Evolutionary conservation across 139 green algal genomes (phyloP), one percentile per base, ranked within the genome.

Genomic region (Bryopsis sp.): DNA sequence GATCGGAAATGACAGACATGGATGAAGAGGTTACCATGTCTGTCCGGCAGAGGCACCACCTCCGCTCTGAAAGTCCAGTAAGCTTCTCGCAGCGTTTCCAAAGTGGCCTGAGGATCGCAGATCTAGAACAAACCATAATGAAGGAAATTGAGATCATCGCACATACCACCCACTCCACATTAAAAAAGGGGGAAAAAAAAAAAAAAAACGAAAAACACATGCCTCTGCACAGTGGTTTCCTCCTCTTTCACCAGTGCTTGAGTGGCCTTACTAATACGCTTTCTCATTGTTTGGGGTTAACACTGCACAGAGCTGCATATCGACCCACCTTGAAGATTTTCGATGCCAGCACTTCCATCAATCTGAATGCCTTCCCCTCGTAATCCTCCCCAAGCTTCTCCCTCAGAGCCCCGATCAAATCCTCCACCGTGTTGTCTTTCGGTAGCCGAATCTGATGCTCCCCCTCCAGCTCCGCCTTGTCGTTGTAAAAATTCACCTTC

Each of bases 261-360:
- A n/a, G n/a, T n/a, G n/a, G n/a, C n/a, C n/a, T n/a, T n/a, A n/a
- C n/a, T n/a, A n/a, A n/a, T n/a, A n/a, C n/a, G n/a, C n/a, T n/a
- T n/a, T n/a, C n/a, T n/a, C n/a, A n/a, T n/a, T n/a, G n/a, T n/a
- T n/a, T n/a, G n/a, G n/a, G n/a, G n/a, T n/a, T 54, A 19, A 19
- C 43, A 54, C 19, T 54, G 43, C 11, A 26, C 73, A n/a, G n/a
- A n/a, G n/a, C n/a, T n/a, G n/a, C n/a, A n/a, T n/a, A n/a, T n/a
- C n/a, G n/a, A n/a, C n/a, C 0, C 68, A 83, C 86, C 84, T 93
- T 95, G 81, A 84, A 93, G 47, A 97, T 88, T 38, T 85, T 86
- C 66, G 57, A 68, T 57, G 81, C 67, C 39, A 81, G 88, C 8
- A 97, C 58, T 74, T 97, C 88, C 67, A 98, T 61, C 48, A 98